Evolutionary conservation across 2,329 filamentous ascomycete genomes (phyloP).

Genomic region (Ceratocystis harringtonii): DNA sequence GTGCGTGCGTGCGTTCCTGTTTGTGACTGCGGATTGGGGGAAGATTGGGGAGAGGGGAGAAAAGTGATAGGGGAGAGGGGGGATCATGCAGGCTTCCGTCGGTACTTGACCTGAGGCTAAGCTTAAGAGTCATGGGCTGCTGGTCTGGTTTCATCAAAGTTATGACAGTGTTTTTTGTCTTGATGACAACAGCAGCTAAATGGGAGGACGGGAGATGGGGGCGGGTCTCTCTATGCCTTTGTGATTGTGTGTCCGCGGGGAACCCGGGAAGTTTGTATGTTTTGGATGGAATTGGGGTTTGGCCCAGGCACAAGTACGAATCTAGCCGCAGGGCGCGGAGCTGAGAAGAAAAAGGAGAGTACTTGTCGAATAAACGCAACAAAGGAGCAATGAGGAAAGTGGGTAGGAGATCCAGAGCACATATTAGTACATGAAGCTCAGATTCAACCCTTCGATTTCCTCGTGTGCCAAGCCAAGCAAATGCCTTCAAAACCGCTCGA

Average conservation of each 20-base stretch:
- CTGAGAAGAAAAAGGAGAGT: too few relatives aligned
- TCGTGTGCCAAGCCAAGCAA: neutral
- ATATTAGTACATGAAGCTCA: neutral
- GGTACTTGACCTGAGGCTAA: neutral
- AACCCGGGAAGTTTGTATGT: too few relatives aligned
- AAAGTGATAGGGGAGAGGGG: neutral
- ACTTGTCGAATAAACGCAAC: neutral
- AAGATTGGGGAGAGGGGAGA: neutral
- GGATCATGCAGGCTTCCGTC: constrained; percentile 1
- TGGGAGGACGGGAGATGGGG: too few relatives aligned
- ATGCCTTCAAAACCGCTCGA: neutral
- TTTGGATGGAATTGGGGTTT: too few relatives aligned
- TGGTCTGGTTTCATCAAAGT: neutral
- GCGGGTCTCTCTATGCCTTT: neutral
- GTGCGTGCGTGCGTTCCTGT: neutral
- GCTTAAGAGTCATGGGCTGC: neutral
- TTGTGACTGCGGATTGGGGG: neutral
- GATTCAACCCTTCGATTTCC: neutral
- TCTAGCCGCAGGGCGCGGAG: too few relatives aligned
- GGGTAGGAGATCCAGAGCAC: neutral
- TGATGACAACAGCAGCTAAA: neutral
- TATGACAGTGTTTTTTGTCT: neutral
- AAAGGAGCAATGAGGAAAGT: neutral
- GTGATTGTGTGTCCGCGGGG: neutral
- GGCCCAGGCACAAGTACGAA: too few relatives aligned